phyloP scores from a whole-genome alignment of 2,329 filamentous ascomycete species.

The Venturiaceae sp. region DNA sequence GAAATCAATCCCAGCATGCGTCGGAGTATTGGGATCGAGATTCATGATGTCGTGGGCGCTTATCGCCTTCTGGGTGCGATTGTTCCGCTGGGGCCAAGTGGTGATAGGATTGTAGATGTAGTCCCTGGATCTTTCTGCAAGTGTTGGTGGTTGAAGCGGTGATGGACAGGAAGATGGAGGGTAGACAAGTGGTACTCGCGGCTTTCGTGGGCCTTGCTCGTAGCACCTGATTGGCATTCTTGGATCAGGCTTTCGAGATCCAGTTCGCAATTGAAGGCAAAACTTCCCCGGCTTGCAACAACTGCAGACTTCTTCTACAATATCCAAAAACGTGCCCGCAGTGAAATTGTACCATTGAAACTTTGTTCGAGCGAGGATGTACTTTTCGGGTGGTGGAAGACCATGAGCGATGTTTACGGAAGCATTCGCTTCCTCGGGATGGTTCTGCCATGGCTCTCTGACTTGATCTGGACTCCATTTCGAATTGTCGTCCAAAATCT shows the following conservation, averaged over 20 bases:
- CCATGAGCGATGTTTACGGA: slow-evolving; percentile 27
- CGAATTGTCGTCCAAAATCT: slow-evolving; percentile 24
- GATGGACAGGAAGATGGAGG: not conserved
- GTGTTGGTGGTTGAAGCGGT: not conserved
- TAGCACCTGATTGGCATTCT: slow-evolving; percentile 1
- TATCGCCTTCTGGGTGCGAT: slow-evolving; percentile 11
- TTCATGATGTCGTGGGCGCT: slow-evolving; percentile 3
- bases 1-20: not conserved
- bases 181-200: not conserved
- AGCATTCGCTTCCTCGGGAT: slow-evolving; percentile 34
- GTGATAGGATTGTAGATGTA: not conserved
- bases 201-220: not conserved
- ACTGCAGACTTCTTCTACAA: slow-evolving; percentile 41
- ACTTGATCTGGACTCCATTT: slow-evolving; percentile 25
- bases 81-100: slow-evolving; percentile 19
- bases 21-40: not conserved
- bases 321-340: slow-evolving; percentile 47
- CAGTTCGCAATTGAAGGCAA: slow-evolving; percentile 41
- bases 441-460: slow-evolving; percentile 27
- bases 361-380: slow-evolving; percentile 44
- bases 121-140: not conserved
- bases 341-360: slow-evolving; percentile 45
- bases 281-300: slow-evolving; percentile 21
- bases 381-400: slow-evolving; percentile 28
- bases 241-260: slow-evolving; percentile 31